A percentile compares a stretch with the other conserved stretches of the same genome.
Evolutionary conservation across 306 rosid species (phyloP).

Genomic region (Dalbergia oliveri): DNA sequence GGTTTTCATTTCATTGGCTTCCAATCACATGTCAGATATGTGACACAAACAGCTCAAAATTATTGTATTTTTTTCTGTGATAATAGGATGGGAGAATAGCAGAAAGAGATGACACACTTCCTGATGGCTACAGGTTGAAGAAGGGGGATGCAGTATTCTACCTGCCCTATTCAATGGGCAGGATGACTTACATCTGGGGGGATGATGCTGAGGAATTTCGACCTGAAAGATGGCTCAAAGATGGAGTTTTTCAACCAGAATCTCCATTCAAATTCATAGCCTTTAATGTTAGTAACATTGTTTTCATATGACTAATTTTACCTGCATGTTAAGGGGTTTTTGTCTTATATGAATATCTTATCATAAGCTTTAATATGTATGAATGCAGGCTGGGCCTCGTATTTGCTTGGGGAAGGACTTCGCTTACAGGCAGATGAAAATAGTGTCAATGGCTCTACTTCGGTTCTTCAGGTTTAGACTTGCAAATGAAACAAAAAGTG

Average conservation of each 20-base stretch:
- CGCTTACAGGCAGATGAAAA: conserved; percentile 85
- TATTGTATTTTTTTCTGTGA: conserved; percentile 14
- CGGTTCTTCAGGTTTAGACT: conserved; percentile 67
- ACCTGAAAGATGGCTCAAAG: conserved; percentile 78
- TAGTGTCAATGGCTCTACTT: conserved; percentile 64
- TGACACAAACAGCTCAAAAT: too few species aligned
- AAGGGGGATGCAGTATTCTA: conserved; percentile 73
- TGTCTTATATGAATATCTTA: too few species aligned
- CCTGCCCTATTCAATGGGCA: conserved; percentile 77
- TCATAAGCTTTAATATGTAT: too few species aligned
- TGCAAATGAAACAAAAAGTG: conserved; percentile 51
- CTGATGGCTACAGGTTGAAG: conserved; percentile 68
- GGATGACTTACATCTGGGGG: conserved; percentile 83
- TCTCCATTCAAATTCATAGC: conserved; percentile 81
- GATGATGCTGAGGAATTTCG: conserved; percentile 67
- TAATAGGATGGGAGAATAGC: conserved; percentile 68
- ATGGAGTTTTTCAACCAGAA: conserved; percentile 67
- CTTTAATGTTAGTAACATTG: conserved; percentile 58
- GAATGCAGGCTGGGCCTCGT: conserved; percentile 79
- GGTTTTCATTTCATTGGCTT: too few species aligned
- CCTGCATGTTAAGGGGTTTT: neutral
- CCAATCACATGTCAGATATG: too few species aligned
- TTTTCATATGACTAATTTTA: neutral
- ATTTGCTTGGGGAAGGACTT: conserved; percentile 82
- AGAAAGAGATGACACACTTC: conserved; percentile 64